Evolutionary conservation across 495 filamentous ascomycete genomes (phyloP), one percentile per base, ranked within the genome.

Genomic region (Aspergillus panamensis): DNA sequence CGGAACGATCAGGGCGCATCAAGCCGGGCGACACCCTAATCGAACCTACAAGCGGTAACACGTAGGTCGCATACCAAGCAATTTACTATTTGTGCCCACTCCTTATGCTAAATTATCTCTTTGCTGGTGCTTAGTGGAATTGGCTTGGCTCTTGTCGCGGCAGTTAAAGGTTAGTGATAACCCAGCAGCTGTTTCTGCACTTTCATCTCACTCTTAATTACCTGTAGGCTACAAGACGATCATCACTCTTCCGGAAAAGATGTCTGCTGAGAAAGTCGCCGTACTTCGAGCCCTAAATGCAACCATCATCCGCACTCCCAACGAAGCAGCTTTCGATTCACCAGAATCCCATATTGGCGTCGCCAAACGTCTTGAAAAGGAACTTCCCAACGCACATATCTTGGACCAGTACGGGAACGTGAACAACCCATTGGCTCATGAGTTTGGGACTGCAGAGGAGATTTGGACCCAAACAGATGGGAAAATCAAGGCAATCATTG

Each of bases 211-310:
- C 12, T 31, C 13, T 45, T n/a, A 3, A 39, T 29, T 25, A 51
- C 25, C 7, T 21, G 6, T 57, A 81, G 81, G 85, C 50, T 98
- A 99, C 76, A 94, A 93, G 72, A 94, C 90, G 14, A 97, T 99
- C 72, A 99, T 99, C 67, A 99, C 94, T 0, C 84, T 99, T 3
- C 94, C 94, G 37, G 94, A 99, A 77, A 99, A 99, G 79, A 99
- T 99, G 94, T 96, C 91, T 6, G 84, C 91, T 29, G 94, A 99
- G 74, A 99, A 99, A 71, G 95, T 99, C 12, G 84, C 92, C 2
- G 94, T 99, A 10, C 79, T 99, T 25, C 85, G 90, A 47, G 92
- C 94, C 16, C 82, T 99, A 32, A 94, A 94, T 57, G 93, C 94
- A 20, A 96, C 94, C 62, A 97, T 99, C 68, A 96, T 99, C 62